Percentiles rank a stretch among this genome's conserved stretches.
These are phyloP conservation scores for Silene conica DNA, from an alignment of 148 eudicot genomes.

Conservation along the genomic window DNA sequence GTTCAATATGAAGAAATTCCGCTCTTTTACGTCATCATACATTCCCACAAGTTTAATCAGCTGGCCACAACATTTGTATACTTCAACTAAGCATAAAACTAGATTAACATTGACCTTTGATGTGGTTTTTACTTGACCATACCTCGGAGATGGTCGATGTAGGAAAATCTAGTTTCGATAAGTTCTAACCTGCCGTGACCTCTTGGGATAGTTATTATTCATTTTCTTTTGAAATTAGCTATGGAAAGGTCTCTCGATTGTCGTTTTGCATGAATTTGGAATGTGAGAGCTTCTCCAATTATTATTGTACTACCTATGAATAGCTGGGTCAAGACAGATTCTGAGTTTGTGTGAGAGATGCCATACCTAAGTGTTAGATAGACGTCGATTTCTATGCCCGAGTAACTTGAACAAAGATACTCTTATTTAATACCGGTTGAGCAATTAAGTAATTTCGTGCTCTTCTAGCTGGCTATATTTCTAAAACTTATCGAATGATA, in stretches of 20 bases:
- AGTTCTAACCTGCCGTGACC: background rate
- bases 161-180: background rate
- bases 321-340: background rate
- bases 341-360: background rate
- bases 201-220: background rate
- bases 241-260: background rate
- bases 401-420: no score
- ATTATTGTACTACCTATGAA: background rate
- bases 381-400: no score
- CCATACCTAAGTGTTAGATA: background rate
- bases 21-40: background rate
- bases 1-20: background rate
- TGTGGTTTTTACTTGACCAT: background rate
- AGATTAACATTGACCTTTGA: background rate
- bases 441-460: background rate
- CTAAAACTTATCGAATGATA: no score
- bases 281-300: background rate
- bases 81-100: conserved; percentile 5
- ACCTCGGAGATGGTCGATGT: background rate
- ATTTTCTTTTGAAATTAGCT: background rate
- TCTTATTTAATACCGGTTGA: no score
- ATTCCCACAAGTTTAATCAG: background rate
- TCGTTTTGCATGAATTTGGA: background rate
- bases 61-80: background rate
- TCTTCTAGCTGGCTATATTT: background rate